Evolutionary conservation across 2,329 filamentous ascomycete species (phyloP).

Genomic region (Capronia epimyces): DNA sequence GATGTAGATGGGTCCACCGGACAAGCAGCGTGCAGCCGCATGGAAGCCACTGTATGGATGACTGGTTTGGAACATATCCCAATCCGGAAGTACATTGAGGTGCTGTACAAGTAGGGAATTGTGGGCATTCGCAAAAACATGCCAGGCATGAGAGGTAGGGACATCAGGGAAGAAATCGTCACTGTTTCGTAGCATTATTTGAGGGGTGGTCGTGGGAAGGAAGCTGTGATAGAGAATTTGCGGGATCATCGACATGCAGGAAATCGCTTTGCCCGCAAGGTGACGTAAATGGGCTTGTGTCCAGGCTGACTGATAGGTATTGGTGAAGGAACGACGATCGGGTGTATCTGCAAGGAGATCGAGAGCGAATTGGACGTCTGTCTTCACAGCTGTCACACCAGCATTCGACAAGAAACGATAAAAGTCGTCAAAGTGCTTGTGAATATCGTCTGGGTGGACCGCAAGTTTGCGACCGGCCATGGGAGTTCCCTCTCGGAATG

Average conservation of each 20-base stretch:
- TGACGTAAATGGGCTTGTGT: conserved; percentile 68
- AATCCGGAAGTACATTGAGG: conserved; percentile 80
- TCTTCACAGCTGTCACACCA: conserved; percentile 84
- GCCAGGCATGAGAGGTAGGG: conserved; percentile 80
- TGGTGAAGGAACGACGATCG: conserved; percentile 65
- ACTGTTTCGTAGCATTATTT: conserved; percentile 74
- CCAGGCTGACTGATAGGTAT: conserved; percentile 81
- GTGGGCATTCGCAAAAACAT: conserved; percentile 90
- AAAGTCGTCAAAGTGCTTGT: conserved; percentile 81
- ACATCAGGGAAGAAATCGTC: conserved; percentile 85
- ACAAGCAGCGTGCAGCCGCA: conserved; percentile 81
- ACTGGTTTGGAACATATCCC: conserved; percentile 68
- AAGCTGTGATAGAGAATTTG: conserved; percentile 81
- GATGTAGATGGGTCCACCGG: conserved; percentile 88
- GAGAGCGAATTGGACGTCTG: conserved; percentile 85
- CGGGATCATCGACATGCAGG: conserved; percentile 90
- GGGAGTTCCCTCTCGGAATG: conserved; percentile 48
- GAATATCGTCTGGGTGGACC: conserved; percentile 67
- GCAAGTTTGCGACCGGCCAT: conserved; percentile 61
- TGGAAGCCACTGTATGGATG: conserved; percentile 74
- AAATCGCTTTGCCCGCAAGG: conserved; percentile 73
- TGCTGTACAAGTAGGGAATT: conserved; percentile 77
- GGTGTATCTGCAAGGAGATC: conserved; percentile 66
- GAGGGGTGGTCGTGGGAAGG: conserved; percentile 62
- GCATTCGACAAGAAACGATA: conserved; percentile 70